Conservation (phyloP, 768 basidiomycete species). For the Chalciporus chontae region DNA sequence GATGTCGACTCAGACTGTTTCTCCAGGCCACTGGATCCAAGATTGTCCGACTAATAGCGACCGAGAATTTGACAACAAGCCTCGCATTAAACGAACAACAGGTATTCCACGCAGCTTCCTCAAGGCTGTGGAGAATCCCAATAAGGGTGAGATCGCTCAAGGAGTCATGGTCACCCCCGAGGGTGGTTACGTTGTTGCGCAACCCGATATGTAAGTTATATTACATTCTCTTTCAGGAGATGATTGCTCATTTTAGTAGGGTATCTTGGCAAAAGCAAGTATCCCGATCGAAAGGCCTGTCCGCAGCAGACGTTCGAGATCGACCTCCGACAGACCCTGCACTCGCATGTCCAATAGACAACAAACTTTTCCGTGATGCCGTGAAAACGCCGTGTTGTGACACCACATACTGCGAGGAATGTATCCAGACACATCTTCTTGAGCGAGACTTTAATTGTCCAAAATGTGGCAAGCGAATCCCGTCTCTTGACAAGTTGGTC, state of each 20-base stretch:
- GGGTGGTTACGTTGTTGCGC: slow-evolving; percentile 95
- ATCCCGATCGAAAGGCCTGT: slow-evolving; percentile 71
- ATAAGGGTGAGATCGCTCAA: slow-evolving; percentile 62
- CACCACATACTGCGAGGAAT: slow-evolving; percentile 92
- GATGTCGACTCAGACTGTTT: slow-evolving; percentile 6
- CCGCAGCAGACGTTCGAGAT: slow-evolving; percentile 87
- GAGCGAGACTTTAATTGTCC: slow-evolving; percentile 96
- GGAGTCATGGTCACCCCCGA: slow-evolving; percentile 99
- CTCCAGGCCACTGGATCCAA: slow-evolving; percentile 96
- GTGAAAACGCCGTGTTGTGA: slow-evolving; percentile 95
- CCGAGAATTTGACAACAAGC: slow-evolving; percentile 89
- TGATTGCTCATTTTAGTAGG: slow-evolving; percentile 38
- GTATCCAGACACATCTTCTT: slow-evolving; percentile 89
- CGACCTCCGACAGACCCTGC: slow-evolving; percentile 73
- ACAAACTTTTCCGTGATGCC: slow-evolving; percentile 89
- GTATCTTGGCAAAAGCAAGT: slow-evolving; percentile 95
- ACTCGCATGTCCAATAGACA: slow-evolving; percentile 87
- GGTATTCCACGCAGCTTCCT: slow-evolving; percentile 98
- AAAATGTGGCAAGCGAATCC: slow-evolving; percentile 82
- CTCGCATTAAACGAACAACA: slow-evolving; percentile 95
- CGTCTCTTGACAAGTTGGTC: slow-evolving; percentile 82
- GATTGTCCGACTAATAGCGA: slow-evolving; percentile 98
- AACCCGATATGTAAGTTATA: slow-evolving; percentile 84
- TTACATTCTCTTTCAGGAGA: not conserved
- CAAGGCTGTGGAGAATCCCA: slow-evolving; percentile 90